Percentiles rank a stretch among this genome's conserved stretches.
Evolutionary conservation across 306 rosid genomes (phyloP).

Genomic region (Herpetospermum pedunculosum): DNA sequence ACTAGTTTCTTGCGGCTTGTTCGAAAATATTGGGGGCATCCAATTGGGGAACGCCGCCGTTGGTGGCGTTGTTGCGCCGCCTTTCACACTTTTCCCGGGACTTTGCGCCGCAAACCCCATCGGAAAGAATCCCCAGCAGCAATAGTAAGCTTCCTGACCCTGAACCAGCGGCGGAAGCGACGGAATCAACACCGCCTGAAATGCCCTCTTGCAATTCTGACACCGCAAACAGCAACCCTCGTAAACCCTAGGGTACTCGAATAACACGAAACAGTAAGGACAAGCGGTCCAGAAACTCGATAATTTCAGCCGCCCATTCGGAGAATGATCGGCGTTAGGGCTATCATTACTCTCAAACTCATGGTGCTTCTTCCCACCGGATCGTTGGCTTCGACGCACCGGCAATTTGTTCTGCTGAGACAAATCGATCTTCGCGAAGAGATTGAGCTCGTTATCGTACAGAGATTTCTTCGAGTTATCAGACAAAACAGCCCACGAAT

Average conservation of each 20-base stretch:
- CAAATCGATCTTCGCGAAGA: slow-evolving; percentile 39
- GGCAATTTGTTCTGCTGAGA: slow-evolving; percentile 46
- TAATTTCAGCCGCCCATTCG: slow-evolving; percentile 23
- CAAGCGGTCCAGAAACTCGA: slow-evolving; percentile 87
- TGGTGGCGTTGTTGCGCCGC: neutral
- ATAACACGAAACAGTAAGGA: slow-evolving; percentile 68
- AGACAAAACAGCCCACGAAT: slow-evolving; percentile 71
- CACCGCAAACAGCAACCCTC: slow-evolving; percentile 74
- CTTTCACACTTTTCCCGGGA: slow-evolving; percentile 19
- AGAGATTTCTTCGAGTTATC: slow-evolving; percentile 41
- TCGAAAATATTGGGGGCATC: slow-evolving; percentile 36
- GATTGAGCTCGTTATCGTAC: slow-evolving; percentile 41
- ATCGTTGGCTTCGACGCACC: slow-evolving; percentile 31
- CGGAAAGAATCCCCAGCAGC: slow-evolving; percentile 76
- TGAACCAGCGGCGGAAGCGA: slow-evolving; percentile 51
- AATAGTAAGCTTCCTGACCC: slow-evolving; percentile 78
- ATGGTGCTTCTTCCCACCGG: slow-evolving; percentile 8
- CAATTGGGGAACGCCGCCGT: slow-evolving; percentile 36
- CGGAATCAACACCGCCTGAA: slow-evolving; percentile 41
- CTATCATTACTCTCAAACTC: neutral
- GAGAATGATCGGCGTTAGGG: neutral
- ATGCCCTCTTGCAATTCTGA: slow-evolving; percentile 64
- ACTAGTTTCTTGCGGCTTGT: slow-evolving; percentile 8
- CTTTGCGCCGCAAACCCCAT: slow-evolving; percentile 40
- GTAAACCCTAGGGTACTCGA: slow-evolving; percentile 60